phyloP scores from a whole-genome alignment of 2,329 filamentous ascomycete genomes.

The Domatiomyces globalis region DNA sequence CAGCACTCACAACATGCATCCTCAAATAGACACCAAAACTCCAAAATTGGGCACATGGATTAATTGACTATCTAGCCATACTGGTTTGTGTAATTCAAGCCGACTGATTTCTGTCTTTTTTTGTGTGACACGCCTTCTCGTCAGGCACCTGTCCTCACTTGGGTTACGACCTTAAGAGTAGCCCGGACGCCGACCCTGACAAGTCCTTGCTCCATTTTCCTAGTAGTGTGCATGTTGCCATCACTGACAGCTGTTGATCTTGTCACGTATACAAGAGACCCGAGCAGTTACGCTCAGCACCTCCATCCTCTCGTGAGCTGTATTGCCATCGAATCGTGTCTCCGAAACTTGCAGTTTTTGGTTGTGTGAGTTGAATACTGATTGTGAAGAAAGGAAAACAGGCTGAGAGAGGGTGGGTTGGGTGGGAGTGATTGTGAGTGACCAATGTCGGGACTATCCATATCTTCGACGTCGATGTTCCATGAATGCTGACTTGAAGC shows the following conservation, averaged over 20 bases:
- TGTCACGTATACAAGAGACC: background rate
- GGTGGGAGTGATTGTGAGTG: constrained; percentile 6
- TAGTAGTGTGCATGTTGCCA: background rate
- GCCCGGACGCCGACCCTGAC: constrained; percentile 14
- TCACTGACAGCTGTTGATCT: background rate
- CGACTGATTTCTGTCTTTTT: background rate
- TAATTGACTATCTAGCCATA: background rate
- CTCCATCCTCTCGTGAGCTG: background rate
- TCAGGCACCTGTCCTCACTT: background rate
- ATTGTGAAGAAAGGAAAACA: constrained; percentile 14
- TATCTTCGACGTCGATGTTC: background rate
- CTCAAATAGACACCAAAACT: background rate
- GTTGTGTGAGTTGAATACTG: constrained; percentile 3
- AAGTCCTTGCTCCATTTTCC: constrained; percentile 14
- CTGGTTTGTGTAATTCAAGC: background rate
- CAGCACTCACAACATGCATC: background rate
- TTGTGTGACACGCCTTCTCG: background rate
- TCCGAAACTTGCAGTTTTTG: constrained; percentile 3
- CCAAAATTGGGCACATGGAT: background rate
- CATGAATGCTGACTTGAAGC: background rate
- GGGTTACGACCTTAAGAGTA: constrained; percentile 12
- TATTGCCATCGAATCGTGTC: constrained; percentile 1
- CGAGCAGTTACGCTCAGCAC: constrained; percentile 3
- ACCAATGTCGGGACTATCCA: background rate
- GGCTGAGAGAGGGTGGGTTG: constrained; percentile 10